Percentiles rank a stretch among this genome's conserved stretches.
Evolutionary conservation across 768 basidiomycete genomes (phyloP).

Genomic region (Hygrocybe punicea): DNA sequence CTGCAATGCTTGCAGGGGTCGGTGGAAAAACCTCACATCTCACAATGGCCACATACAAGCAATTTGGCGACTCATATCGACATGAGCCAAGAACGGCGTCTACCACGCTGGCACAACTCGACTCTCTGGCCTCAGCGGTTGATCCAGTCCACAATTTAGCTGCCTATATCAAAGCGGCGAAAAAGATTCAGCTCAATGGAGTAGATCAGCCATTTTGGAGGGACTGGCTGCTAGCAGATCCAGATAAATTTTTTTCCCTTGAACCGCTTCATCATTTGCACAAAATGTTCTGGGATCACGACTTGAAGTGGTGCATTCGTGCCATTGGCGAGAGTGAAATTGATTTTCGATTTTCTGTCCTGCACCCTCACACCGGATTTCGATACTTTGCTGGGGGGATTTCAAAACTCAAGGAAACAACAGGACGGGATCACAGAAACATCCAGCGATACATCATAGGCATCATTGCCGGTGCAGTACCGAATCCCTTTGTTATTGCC

Average conservation of each 20-base stretch:
- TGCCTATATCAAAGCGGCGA: conserved; percentile 1
- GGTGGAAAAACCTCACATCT: conserved; percentile 30
- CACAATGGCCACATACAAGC: conserved; percentile 27
- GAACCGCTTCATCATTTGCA: conserved; percentile 27
- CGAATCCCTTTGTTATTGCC: conserved; percentile 10
- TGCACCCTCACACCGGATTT: conserved; percentile 24
- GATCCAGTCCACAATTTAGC: conserved; percentile 25
- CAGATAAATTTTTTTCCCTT: conserved; percentile 20
- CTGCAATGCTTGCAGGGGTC: conserved; percentile 28
- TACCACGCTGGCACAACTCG: conserved; percentile 20
- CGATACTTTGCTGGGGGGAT: conserved; percentile 31
- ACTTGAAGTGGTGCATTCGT: conserved; percentile 10
- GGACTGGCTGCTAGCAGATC: conserved; percentile 23
- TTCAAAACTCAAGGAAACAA: conserved; percentile 23
- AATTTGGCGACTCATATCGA: conserved; percentile 30
- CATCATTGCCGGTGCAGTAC: conserved; percentile 13
- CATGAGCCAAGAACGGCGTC: conserved; percentile 25
- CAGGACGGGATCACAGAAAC: conserved; percentile 26
- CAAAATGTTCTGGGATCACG: conserved; percentile 13
- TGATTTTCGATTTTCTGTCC: conserved; percentile 22
- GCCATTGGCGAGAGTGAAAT: conserved; percentile 23
- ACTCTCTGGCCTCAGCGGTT: not conserved
- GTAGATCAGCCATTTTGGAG: conserved; percentile 21
- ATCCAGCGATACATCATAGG: conserved; percentile 20
- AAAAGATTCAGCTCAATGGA: conserved; percentile 7